phyloP scores from a whole-genome alignment of 75 land plant species.

The Picea glauca region DNA sequence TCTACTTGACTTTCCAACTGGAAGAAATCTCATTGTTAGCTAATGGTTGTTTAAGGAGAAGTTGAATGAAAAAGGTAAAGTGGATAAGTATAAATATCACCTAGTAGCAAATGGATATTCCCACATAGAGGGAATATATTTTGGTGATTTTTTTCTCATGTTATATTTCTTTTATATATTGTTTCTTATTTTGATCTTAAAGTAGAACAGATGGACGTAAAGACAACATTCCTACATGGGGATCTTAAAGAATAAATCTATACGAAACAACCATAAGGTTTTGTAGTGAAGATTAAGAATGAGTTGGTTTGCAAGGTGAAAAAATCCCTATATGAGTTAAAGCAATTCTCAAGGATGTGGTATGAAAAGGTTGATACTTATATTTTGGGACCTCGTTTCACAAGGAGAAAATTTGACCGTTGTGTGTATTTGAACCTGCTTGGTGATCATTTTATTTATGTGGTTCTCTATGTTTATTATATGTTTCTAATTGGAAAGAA shows the following conservation, averaged over 20 bases:
- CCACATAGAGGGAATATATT: not conserved
- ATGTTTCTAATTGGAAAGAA: no score
- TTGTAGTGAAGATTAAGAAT: not conserved
- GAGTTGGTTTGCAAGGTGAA: conserved; percentile 5
- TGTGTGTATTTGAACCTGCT: not conserved
- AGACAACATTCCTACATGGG: conserved; percentile 13
- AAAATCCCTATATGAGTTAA: conserved; percentile 5
- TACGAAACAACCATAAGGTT: not conserved
- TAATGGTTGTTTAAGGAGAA: conserved; percentile 13
- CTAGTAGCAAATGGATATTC: conserved; percentile 14
- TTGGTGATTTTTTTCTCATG: not conserved
- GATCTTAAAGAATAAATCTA: not conserved
- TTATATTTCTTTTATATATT: not conserved
- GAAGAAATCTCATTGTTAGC: not conserved
- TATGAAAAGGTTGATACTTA: not conserved
- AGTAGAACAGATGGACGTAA: conserved; percentile 11
- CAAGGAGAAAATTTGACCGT: not conserved
- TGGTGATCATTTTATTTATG: not conserved
- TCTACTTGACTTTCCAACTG: not conserved
- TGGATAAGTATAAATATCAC: conserved; percentile 10
- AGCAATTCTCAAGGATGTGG: not conserved
- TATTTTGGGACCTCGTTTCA: no score
- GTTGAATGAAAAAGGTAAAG: conserved; percentile 7
- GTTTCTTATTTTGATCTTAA: not conserved
- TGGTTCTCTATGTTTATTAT: no score